phyloP scores from a whole-genome alignment of 148 eudicot species.

The Chenopodium quinoa region DNA sequence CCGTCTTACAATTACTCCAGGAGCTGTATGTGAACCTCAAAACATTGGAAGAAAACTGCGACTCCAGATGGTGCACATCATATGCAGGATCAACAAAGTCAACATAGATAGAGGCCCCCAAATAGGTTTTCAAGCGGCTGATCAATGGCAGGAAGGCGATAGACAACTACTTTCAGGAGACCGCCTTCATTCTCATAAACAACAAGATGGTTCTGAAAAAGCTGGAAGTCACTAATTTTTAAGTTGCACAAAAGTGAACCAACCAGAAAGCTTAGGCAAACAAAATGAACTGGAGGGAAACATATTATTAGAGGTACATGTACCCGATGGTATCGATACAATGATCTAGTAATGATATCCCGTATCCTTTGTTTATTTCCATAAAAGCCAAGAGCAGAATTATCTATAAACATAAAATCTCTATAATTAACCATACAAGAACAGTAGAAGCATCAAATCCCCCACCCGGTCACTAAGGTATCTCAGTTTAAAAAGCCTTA shows the following conservation, averaged over 20 bases:
- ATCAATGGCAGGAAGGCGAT: conserved; percentile 70
- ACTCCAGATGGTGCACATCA: conserved; percentile 51
- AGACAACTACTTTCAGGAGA: conserved; percentile 54
- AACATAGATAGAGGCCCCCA: conserved; percentile 47
- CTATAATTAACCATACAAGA: not conserved
- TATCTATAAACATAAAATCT: not conserved
- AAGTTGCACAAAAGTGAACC: conserved; percentile 49
- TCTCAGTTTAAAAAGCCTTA: not conserved
- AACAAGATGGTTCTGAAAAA: conserved; percentile 71
- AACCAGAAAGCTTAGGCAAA: conserved; percentile 15
- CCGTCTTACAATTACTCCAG: conserved; percentile 39
- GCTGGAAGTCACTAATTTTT: conserved; percentile 38
- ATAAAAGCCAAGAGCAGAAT: not conserved
- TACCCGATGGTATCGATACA: not conserved
- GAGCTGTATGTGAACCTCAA: conserved; percentile 82
- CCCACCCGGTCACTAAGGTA: not conserved
- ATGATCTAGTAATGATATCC: not conserved
- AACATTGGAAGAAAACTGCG: conserved; percentile 65
- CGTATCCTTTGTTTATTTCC: not conserved
- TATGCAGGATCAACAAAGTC: conserved; percentile 82
- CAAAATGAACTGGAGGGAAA: not conserved
- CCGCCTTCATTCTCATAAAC: conserved; percentile 71
- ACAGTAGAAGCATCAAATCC: not conserved
- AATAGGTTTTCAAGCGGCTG: conserved; percentile 62
- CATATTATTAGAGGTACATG: not conserved